Evolutionary conservation across 345 rosid species (phyloP), one percentile per base, ranked within the genome.

Genomic region (Salix brachista): DNA sequence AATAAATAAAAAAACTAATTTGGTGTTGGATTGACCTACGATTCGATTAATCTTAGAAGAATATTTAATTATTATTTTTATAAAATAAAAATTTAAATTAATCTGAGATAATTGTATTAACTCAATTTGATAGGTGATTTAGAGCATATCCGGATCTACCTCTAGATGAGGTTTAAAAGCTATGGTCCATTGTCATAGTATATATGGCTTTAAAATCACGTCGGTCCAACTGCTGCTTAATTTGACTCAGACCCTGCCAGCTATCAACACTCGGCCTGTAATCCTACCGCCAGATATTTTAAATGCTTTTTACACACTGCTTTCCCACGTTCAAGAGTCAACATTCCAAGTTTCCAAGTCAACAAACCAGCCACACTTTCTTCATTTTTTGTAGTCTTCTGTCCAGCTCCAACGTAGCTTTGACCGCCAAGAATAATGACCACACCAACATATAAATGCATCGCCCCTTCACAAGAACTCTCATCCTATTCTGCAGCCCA

Each of bases 291-390:
- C 60, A 1, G 19, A 52, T 21, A 52, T 6, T 58, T 23, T 58
- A 9, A 1, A 58, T 8, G 64, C 64, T 18, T 19, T 42, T 66
- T 34, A 8, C 23, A 52, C 66, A 18, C 72, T 67, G 44, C 26
- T 12, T 64, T 79, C 75, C 46, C 62, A 30, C 9, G 44, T 79
- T 79, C 78, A 79, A 74, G 54, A 54, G 82, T 79, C 82, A 79
- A 79, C 25, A 30, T 67, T 66, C 72, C 65, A 74, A 32, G 48
- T 42, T 66, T 67, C 50, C 42, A 11, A 7, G 5, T 25, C 12
- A 14, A 9, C 68, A 19, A 46, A 44, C 62, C 72, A 18, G 26
- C 78, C 37, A 52, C 25, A n/a, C 37, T 56, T 14, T 19, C n/a
- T 9, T 41, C 26, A 0, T 34, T 21, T 54, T n/a, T 58, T n/a